Conservation (phyloP, 2,329 filamentous ascomycete genomes). For the Pyrenophora graminea region DNA sequence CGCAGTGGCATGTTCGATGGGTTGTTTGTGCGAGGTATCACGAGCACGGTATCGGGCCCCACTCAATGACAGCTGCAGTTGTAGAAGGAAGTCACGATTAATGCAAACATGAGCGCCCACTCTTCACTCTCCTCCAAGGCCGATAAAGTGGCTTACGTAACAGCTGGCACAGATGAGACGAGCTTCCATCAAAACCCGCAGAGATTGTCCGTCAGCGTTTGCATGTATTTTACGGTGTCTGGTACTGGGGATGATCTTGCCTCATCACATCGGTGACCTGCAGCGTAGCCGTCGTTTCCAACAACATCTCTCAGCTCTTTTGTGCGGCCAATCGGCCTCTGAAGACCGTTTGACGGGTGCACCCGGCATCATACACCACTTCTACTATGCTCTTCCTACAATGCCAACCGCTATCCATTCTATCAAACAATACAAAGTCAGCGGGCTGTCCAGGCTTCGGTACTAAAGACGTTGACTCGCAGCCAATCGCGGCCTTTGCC, state of each 20-base stretch:
- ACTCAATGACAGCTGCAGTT: not conserved
- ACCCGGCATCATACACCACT: conserved; percentile 52
- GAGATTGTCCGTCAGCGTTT: not conserved
- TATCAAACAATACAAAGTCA: conserved; percentile 51
- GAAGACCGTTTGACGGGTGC: conserved; percentile 36
- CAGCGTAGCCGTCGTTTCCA: not conserved
- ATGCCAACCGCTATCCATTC: conserved; percentile 45
- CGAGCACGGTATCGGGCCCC: conserved; percentile 1
- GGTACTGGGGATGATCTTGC: not conserved
- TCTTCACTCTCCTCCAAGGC: no score
- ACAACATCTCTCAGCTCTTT: not conserved
- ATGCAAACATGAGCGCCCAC: not conserved
- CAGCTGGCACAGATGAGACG: no score
- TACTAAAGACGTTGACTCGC: conserved; percentile 32
- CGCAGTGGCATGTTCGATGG: not conserved
- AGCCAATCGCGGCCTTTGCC: conserved; percentile 50
- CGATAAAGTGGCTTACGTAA: no score
- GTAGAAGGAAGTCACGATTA: conserved; percentile 7
- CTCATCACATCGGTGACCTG: not conserved
- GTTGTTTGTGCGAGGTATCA: conserved; percentile 8
- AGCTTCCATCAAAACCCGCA: no score
- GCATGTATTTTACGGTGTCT: not conserved
- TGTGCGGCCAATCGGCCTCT: conserved; percentile 27
- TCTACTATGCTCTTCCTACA: conserved; percentile 49
- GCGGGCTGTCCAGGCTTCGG: conserved; percentile 46